These are phyloP conservation scores for Colletotrichum spaethianum DNA, from an alignment of 2,329 filamentous ascomycete genomes.

Conservation along the genomic window DNA sequence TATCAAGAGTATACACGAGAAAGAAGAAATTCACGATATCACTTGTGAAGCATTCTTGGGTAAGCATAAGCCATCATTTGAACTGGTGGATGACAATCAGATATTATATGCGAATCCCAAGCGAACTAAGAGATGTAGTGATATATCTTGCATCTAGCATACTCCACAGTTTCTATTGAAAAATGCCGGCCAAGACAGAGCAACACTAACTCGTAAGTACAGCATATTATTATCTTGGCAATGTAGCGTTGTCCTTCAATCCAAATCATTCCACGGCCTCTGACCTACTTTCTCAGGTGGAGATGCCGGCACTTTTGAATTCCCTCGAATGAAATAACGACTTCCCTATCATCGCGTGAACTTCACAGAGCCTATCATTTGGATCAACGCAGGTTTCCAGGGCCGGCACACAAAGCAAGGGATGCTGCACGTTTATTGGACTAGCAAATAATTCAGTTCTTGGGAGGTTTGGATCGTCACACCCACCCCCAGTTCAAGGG, in stretches of 20 bases:
- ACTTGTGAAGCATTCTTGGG: neutral
- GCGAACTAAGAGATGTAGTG: neutral
- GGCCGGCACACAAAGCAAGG: conserved; percentile 2
- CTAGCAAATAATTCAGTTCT: conserved; percentile 25
- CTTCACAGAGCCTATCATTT: neutral
- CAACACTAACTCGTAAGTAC: neutral
- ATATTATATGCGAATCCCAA: conserved; percentile 5
- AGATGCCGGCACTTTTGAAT: neutral
- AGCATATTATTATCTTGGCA: conserved; percentile 7
- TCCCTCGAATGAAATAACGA: conserved; percentile 25
- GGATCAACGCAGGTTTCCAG: conserved; percentile 2
- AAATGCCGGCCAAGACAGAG: conserved; percentile 6
- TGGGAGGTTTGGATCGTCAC: neutral
- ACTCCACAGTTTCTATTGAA: neutral
- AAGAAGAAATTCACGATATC: neutral
- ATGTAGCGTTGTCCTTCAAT: neutral
- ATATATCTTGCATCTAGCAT: neutral
- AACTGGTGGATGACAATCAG: neutral
- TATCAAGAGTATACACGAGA: neutral
- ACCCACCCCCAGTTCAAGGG: conserved; percentile 5
- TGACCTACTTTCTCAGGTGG: neutral
- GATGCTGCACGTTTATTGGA: conserved; percentile 9
- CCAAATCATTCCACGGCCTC: neutral
- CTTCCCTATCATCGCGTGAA: neutral
- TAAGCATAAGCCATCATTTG: neutral